Evolutionary conservation across 2,329 filamentous ascomycete species (phyloP).

Genomic region (Daldinia sp.): DNA sequence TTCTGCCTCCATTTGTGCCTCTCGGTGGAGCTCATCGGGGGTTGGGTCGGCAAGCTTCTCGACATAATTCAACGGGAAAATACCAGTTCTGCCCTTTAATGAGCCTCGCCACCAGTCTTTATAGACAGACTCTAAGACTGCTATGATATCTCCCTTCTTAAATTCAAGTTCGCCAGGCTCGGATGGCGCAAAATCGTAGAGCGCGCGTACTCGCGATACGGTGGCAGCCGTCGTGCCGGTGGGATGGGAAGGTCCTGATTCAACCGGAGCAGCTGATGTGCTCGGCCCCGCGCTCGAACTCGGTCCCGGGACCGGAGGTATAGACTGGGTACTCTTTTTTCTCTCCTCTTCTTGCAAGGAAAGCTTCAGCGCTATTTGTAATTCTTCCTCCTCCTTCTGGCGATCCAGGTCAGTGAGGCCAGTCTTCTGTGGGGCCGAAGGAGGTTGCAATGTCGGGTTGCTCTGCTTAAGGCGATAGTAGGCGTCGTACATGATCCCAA

Average conservation of each 20-base stretch:
- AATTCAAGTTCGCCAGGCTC: conserved; percentile 96
- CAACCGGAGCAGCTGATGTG: conserved; percentile 48
- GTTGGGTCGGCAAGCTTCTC: conserved; percentile 97
- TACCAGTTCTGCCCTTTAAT: conserved; percentile 91
- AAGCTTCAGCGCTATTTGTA: conserved; percentile 93
- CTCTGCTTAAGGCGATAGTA: conserved; percentile 83
- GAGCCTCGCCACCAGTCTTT: conserved; percentile 99
- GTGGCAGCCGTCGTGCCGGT: conserved; percentile 95
- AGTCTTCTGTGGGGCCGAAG: conserved; percentile 92
- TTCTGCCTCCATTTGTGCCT: conserved; percentile 91
- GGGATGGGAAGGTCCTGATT: conserved; percentile 66
- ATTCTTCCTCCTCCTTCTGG: conserved; percentile 94
- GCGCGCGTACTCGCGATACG: conserved; percentile 89
- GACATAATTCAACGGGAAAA: conserved; percentile 98
- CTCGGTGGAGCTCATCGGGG: conserved; percentile 89
- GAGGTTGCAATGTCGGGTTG: conserved; percentile 90
- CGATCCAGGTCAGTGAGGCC: conserved; percentile 89
- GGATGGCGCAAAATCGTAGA: conserved; percentile 94
- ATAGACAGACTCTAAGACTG: conserved; percentile 95
- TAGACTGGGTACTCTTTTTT: conserved; percentile 55
- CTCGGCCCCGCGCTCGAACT: conserved; percentile 43
- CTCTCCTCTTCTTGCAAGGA: conserved; percentile 87
- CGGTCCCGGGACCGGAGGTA: conserved; percentile 49
- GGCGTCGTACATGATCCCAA: conserved; percentile 97
- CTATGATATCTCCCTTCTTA: conserved; percentile 95